Evolutionary conservation across 2,329 filamentous ascomycete species (phyloP).

Genomic region (Diplodia corticola): DNA sequence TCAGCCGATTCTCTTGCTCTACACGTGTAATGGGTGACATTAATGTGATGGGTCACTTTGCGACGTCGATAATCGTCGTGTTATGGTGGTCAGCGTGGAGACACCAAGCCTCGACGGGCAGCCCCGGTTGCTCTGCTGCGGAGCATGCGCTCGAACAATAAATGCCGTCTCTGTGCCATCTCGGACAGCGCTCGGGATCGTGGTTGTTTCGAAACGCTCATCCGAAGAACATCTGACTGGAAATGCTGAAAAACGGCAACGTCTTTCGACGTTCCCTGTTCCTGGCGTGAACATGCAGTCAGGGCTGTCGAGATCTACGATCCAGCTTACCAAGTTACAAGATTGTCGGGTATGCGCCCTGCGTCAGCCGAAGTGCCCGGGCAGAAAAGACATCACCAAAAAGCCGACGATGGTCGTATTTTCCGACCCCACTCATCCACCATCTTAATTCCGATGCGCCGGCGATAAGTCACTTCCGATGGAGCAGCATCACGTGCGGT

Average conservation of each 20-base stretch:
- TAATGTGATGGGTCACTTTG: conserved; percentile 16
- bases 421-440: too few relatives aligned
- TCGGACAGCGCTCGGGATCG: neutral
- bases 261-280: neutral
- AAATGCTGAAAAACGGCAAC: neutral
- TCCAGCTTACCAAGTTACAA: too few relatives aligned
- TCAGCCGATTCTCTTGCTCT: neutral
- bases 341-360: neutral
- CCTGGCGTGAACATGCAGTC: neutral
- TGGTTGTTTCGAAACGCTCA: conserved; percentile 2
- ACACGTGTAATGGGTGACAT: neutral
- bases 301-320: too few relatives aligned
- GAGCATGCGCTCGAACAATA: neutral
- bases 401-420: neutral
- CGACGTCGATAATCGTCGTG: neutral
- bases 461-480: neutral
- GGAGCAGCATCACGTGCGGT: neutral
- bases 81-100: neutral
- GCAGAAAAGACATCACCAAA: neutral
- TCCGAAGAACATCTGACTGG: neutral
- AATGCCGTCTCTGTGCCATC: neutral
- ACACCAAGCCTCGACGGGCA: too few relatives aligned
- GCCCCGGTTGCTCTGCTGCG: neutral
- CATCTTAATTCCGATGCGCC: neutral
- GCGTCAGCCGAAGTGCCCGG: neutral